phyloP scores from a whole-genome alignment of 2,329 filamentous ascomycete species.

The Fonsecaea pugnacius region DNA sequence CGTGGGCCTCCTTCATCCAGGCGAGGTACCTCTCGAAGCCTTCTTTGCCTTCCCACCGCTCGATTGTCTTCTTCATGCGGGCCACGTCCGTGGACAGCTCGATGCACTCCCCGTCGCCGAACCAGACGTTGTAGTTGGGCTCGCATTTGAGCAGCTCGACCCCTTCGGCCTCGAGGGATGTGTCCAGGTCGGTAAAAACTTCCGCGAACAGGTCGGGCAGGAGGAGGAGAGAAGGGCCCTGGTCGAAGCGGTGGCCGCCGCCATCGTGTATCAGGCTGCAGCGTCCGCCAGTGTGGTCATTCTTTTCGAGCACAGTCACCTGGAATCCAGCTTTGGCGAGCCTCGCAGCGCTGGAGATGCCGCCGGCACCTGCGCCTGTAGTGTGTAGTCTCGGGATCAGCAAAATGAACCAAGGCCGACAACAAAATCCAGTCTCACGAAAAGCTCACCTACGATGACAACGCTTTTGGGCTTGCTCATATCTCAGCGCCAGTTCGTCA shows the following conservation, averaged over 20 bases:
- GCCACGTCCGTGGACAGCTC: conserved; percentile 69
- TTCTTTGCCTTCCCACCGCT: conserved; percentile 72
- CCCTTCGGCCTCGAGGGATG: conserved; percentile 67
- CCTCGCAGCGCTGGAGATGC: conserved; percentile 71
- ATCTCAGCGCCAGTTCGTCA: not conserved
- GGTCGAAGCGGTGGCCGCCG: conserved; percentile 66
- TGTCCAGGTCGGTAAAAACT: conserved; percentile 70
- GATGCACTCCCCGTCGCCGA: conserved; percentile 68
- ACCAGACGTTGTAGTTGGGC: conserved; percentile 76
- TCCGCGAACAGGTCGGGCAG: conserved; percentile 72
- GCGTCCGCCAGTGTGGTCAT: conserved; percentile 71
- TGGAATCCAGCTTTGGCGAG: conserved; percentile 70
- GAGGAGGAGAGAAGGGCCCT: conserved; percentile 74
- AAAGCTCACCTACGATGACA: conserved; percentile 57
- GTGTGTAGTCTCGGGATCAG: conserved; percentile 21
- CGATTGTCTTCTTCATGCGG: conserved; percentile 72
- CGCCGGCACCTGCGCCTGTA: conserved; percentile 70
- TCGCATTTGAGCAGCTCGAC: conserved; percentile 72
- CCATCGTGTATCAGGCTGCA: conserved; percentile 67
- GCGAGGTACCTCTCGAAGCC: conserved; percentile 71
- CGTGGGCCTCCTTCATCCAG: conserved; percentile 69
- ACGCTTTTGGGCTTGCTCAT: conserved; percentile 51
- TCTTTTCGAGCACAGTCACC: conserved; percentile 81
- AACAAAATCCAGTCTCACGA: conserved; percentile 2
- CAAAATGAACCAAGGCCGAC: not conserved